Conservation (phyloP, 2,329 filamentous ascomycete genomes). For the Hymenoscyphus fraxineus region DNA sequence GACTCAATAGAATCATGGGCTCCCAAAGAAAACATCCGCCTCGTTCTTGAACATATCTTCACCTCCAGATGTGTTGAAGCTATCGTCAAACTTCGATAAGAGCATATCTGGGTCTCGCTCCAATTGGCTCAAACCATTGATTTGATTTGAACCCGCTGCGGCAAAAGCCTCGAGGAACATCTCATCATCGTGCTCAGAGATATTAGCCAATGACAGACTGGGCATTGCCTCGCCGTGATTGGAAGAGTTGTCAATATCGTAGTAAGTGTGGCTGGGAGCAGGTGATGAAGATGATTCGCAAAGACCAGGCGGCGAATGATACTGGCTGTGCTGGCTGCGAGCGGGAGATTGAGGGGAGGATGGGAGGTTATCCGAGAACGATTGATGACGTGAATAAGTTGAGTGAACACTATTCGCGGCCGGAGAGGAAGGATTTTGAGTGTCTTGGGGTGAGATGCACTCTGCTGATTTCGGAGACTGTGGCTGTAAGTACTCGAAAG, state of each 20-base stretch:
- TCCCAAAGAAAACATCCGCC: slow-evolving; percentile 35
- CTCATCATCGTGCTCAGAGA: slow-evolving; percentile 33
- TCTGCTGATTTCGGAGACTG: slow-evolving; percentile 25
- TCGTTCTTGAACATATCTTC: slow-evolving; percentile 28
- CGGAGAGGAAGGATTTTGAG: slow-evolving; percentile 30
- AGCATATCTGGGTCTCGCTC: slow-evolving; percentile 32
- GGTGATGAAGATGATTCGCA: slow-evolving; percentile 59
- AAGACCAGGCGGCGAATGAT: slow-evolving; percentile 56
- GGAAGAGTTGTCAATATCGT: slow-evolving; percentile 21
- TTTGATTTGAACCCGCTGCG: slow-evolving; percentile 21
- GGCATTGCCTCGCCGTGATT: slow-evolving; percentile 35
- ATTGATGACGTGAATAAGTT: slow-evolving; percentile 23
- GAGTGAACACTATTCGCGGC: slow-evolving; percentile 28
- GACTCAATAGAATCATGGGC: slow-evolving; percentile 24
- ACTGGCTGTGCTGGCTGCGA: slow-evolving; percentile 47
- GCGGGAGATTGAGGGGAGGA: slow-evolving; percentile 45
- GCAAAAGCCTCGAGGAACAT: slow-evolving; percentile 37
- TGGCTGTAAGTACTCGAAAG: slow-evolving; percentile 35
- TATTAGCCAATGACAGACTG: slow-evolving; percentile 16
- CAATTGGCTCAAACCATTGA: slow-evolving; percentile 26
- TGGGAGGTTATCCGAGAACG: slow-evolving; percentile 24
- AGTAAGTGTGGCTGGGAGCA: slow-evolving; percentile 35
- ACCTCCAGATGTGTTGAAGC: slow-evolving; percentile 19
- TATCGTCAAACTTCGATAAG: slow-evolving; percentile 34
- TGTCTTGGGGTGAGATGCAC: slow-evolving; percentile 32